phyloP scores from a whole-genome alignment of 228 moss, liverwort and hornwort genomes.

The Sphagnum magellanicum region DNA sequence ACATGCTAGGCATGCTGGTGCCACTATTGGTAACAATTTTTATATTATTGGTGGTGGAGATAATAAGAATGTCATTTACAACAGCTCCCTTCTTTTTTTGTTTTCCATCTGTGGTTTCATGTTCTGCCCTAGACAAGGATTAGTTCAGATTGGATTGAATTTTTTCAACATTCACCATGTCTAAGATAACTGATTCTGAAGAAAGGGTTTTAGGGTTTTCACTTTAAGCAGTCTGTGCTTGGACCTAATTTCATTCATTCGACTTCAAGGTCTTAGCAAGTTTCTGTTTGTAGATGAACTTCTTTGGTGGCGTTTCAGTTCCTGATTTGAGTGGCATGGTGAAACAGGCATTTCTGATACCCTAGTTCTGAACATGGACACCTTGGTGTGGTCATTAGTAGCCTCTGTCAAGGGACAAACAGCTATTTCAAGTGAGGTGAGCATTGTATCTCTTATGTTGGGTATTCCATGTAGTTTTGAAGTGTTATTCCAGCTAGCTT shows the following conservation, averaged over 20 bases:
- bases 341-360: slow-evolving; percentile 70
- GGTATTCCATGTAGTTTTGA: no score
- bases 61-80: slow-evolving; percentile 55
- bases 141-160: no score
- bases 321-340: not conserved
- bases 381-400: slow-evolving; percentile 70
- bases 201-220: no score
- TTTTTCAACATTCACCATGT: no score
- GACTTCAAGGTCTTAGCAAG: no score
- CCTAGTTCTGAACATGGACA: slow-evolving; percentile 72
- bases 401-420: slow-evolving; percentile 60
- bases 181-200: no score
- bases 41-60: slow-evolving; percentile 93
- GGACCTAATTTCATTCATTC: no score
- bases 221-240: no score
- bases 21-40: slow-evolving; percentile 66
- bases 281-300: no score
- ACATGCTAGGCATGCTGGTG: slow-evolving; percentile 86
- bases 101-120: not conserved
- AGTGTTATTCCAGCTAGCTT: no score
- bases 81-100: not conserved
- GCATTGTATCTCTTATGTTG: not conserved
- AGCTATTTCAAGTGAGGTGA: slow-evolving; percentile 74
- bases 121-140: no score
- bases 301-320: no score